Percentiles rank a stretch among this genome's conserved stretches.
These are phyloP conservation scores for Hygrocybe coccinea DNA, from an alignment of 768 basidiomycete genomes.

Conservation along the genomic window DNA sequence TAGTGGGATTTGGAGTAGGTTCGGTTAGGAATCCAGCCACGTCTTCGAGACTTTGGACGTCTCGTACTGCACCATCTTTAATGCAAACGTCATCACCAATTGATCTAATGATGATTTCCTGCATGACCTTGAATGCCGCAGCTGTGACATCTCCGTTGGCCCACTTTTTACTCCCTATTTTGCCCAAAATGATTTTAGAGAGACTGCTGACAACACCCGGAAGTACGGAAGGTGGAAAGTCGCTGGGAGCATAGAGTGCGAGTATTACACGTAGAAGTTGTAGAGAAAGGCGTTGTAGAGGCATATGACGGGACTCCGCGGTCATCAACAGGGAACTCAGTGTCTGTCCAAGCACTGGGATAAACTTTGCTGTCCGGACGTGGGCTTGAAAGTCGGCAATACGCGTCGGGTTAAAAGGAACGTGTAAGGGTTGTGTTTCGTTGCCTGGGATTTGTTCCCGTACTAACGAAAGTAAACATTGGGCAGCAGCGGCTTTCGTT, in stretches of 20 bases:
- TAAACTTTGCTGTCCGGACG: slow-evolving; percentile 46
- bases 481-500: slow-evolving; percentile 68
- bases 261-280: slow-evolving; percentile 53
- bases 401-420: slow-evolving; percentile 23
- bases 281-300: slow-evolving; percentile 64
- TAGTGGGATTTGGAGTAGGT: background rate
- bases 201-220: slow-evolving; percentile 80
- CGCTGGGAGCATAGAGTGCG: slow-evolving; percentile 50
- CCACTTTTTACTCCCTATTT: slow-evolving; percentile 55
- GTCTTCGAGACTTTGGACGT: slow-evolving; percentile 59
- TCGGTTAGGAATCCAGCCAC: slow-evolving; percentile 31
- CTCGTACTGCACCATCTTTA: slow-evolving; percentile 52
- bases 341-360: slow-evolving; percentile 80
- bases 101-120: slow-evolving; percentile 47
- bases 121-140: slow-evolving; percentile 53
- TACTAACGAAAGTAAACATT: slow-evolving; percentile 61
- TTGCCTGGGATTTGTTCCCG: slow-evolving; percentile 45
- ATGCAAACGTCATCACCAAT: slow-evolving; percentile 67
- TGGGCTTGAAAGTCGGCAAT: slow-evolving; percentile 39
- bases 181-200: slow-evolving; percentile 63
- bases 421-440: slow-evolving; percentile 23
- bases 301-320: slow-evolving; percentile 49
- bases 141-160: slow-evolving; percentile 66
- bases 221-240: slow-evolving; percentile 59
- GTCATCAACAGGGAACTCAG: slow-evolving; percentile 65